Evolutionary conservation across 2,329 filamentous ascomycete species (phyloP).

Genomic region (Triangularia setosa): DNA sequence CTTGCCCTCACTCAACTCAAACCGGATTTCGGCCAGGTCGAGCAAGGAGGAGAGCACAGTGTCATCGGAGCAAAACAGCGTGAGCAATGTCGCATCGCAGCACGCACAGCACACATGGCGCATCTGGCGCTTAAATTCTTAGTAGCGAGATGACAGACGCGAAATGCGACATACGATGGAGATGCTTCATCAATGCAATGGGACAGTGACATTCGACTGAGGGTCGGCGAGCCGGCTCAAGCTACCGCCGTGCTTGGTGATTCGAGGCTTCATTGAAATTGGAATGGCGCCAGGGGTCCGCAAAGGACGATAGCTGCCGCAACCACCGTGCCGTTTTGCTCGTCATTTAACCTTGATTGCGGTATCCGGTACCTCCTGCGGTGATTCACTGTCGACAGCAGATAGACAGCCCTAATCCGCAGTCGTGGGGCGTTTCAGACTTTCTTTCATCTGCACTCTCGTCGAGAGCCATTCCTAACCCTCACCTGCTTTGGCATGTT

Average conservation of each 20-base stretch:
- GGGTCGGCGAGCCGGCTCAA: background rate
- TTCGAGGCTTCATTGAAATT: background rate
- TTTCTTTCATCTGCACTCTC: background rate
- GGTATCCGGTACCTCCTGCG: background rate
- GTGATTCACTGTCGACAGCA: background rate
- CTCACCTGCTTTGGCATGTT: background rate
- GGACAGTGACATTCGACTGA: background rate
- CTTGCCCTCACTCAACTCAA: background rate
- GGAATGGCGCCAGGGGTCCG: background rate
- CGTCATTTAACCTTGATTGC: background rate
- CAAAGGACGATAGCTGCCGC: background rate
- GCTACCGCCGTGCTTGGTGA: background rate
- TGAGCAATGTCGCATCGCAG: no score
- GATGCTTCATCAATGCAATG: background rate
- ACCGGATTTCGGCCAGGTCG: background rate
- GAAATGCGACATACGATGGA: background rate
- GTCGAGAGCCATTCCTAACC: background rate
- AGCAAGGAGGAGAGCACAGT: background rate
- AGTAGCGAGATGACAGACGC: background rate
- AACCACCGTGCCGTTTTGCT: background rate
- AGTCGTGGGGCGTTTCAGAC: background rate
- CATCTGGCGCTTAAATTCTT: background rate
- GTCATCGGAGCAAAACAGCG: background rate
- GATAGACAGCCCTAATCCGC: background rate
- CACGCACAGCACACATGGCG: background rate